Evolutionary conservation across 768 basidiomycete genomes (phyloP), one percentile per base, ranked within the genome.

Genomic region (Naematelia aurantialba): DNA sequence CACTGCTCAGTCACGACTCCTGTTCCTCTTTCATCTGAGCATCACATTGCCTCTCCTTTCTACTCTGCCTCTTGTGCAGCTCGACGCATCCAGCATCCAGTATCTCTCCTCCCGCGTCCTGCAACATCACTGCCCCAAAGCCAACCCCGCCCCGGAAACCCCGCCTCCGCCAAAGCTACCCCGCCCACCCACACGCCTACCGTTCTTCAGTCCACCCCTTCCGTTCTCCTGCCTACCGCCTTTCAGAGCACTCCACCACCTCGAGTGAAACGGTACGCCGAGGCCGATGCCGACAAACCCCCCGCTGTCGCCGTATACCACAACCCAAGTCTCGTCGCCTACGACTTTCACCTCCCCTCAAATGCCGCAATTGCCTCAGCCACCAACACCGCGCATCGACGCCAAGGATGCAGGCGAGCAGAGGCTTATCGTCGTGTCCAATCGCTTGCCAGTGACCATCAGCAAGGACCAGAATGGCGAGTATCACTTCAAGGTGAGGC

Each of bases 391-490:
- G 21, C 34, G 22, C 54, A 45, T 14, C 11, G 26, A 45, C 4
- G 10, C 21, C 17, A 22, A 19, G 2, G 63, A 29, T 4, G 60
- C 55, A 4, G 61, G 56, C 34, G 64, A 66, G 24, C 70, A 74
- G 59, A 88, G 91, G 67, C 87, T 97, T 82, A 87, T 97, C 79
- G 90, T 97, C 70, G 91, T 97, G 73, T 89, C 89, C 52, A 97
- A 97, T 79, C 85, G 94, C 55, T 86, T 98, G 59, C 94, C 94
- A 21, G 84, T 98, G 60, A 96, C 94, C 48, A 97, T 98, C 75
- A 89, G 81, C 77, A 94, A 91, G 80, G 93, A 97, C 84, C 86
- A 84, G 13, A 79, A 82, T 52, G 92, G 92, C 75, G 87, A 94
- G 77, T 97, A 93, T 79, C 89, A 93, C 81, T 98, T 96, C 85